A percentile compares a stretch with the other conserved stretches of the same genome.
Conservation (phyloP, 257 asterid genomes). For the Capsicum pubescens region DNA sequence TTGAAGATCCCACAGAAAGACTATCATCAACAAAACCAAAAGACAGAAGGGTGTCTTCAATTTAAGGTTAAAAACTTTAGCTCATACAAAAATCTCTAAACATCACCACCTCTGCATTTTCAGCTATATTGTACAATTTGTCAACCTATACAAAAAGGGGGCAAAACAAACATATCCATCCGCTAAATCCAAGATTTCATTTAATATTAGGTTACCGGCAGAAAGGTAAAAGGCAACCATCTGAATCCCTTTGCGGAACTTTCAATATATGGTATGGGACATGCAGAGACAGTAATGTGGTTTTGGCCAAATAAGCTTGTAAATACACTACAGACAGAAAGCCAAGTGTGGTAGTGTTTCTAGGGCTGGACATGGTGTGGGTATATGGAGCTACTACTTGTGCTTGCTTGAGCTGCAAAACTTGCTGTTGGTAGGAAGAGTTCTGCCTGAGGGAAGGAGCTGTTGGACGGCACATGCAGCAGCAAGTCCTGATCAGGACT, state of each 20-base stretch:
- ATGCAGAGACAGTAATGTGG: slow-evolving; percentile 2
- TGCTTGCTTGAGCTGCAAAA: slow-evolving; percentile 64
- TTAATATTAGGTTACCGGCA: slow-evolving; percentile 27
- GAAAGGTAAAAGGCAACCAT: slow-evolving; percentile 20
- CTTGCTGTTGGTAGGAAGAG: slow-evolving; percentile 58
- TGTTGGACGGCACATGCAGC: slow-evolving; percentile 68
- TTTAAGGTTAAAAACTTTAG: not conserved
- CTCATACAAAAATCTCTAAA: slow-evolving; percentile 28
- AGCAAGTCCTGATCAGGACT: slow-evolving; percentile 71
- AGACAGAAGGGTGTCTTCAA: slow-evolving; percentile 24
- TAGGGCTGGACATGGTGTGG: slow-evolving; percentile 50
- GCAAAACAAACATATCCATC: slow-evolving; percentile 19
- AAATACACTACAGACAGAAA: slow-evolving; percentile 20
- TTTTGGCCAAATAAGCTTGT: not conserved
- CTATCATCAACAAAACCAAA: not conserved
- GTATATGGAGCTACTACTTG: slow-evolving; percentile 65
- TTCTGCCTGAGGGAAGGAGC: slow-evolving; percentile 81
- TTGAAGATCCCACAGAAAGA: not conserved
- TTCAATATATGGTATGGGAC: not conserved
- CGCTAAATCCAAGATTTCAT: not conserved
- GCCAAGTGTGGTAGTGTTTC: not conserved
- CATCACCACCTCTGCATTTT: slow-evolving; percentile 29
- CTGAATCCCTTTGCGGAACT: slow-evolving; percentile 13
- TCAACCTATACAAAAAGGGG: slow-evolving; percentile 31
- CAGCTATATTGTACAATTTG: slow-evolving; percentile 33